phyloP scores from a whole-genome alignment of 2,329 filamentous ascomycete genomes.

The Talaromyces pinophilus region DNA sequence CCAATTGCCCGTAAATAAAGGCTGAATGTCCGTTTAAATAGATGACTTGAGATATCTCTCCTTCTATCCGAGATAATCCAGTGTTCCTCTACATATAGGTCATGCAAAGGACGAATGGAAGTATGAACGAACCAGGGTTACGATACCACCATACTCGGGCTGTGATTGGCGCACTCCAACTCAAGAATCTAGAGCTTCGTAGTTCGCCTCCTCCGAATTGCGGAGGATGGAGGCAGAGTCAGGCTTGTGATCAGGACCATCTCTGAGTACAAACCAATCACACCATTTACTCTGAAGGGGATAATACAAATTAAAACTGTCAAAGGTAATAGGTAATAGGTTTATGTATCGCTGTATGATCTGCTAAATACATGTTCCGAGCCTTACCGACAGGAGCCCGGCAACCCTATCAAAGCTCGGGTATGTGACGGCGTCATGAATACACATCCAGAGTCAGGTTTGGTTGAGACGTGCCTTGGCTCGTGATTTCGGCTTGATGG shows the following conservation, averaged over 20 bases:
- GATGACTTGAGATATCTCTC: background rate
- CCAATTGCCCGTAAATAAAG: background rate
- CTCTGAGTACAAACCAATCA: background rate
- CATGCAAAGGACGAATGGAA: conserved; percentile 11
- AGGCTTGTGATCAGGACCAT: conserved; percentile 13
- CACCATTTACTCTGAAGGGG: background rate
- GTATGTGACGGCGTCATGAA: conserved; percentile 18
- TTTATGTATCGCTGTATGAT: conserved; percentile 6
- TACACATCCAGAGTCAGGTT: conserved; percentile 7
- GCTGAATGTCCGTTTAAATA: background rate
- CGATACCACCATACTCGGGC: background rate
- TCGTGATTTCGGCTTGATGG: conserved; percentile 20
- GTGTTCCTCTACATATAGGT: background rate
- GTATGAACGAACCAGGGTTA: conserved; percentile 3
- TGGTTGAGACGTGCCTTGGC: conserved; percentile 5
- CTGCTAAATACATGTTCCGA: conserved; percentile 14
- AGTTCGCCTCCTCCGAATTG: conserved; percentile 16
- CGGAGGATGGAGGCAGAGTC: conserved; percentile 1
- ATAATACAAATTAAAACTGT: background rate
- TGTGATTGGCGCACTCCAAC: background rate
- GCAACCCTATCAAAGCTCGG: conserved; percentile 17
- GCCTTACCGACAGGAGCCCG: conserved; percentile 16
- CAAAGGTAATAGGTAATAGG: background rate
- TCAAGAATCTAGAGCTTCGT: conserved; percentile 1
- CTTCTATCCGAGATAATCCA: background rate